Evolutionary conservation across 1,284 basidiomycete genomes (phyloP).

Genomic region (Puccinia brachypodii): DNA sequence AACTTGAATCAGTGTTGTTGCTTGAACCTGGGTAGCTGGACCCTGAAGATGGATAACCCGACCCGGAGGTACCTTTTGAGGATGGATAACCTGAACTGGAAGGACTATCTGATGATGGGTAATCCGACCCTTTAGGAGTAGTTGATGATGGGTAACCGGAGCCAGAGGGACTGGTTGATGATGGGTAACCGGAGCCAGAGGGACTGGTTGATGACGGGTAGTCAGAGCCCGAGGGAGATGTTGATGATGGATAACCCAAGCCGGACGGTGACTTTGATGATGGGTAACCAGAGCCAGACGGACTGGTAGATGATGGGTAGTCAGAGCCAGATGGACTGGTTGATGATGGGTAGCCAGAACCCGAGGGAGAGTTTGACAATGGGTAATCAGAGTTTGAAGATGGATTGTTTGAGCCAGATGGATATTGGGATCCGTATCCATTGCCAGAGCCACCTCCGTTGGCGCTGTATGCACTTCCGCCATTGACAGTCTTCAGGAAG

Average conservation of each 20-base stretch:
- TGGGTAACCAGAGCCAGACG: not conserved
- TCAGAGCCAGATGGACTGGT: not conserved
- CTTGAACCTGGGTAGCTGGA: not conserved
- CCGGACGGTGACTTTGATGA: not conserved
- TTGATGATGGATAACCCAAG: not conserved
- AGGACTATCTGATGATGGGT: not conserved
- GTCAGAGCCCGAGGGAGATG: not conserved
- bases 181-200: not conserved
- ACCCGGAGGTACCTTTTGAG: not conserved
- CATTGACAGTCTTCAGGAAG: slow-evolving; percentile 43
- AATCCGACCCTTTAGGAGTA: not conserved
- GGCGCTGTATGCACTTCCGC: not conserved
- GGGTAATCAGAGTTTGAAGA: not conserved
- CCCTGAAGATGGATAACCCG: slow-evolving; percentile 1
- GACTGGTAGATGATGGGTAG: not conserved
- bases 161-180: not conserved
- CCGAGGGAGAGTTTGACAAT: not conserved
- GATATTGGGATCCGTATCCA: not conserved
- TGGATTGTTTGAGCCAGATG: not conserved
- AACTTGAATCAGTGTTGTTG: not conserved
- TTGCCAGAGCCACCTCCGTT: not conserved
- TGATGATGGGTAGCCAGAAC: not conserved
- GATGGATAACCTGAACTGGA: not conserved
- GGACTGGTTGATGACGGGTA: not conserved
- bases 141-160: not conserved